These are phyloP conservation scores for Fraxinus xanthoxyloides DNA, from an alignment of 305 asterid species.

Conservation along the genomic window DNA sequence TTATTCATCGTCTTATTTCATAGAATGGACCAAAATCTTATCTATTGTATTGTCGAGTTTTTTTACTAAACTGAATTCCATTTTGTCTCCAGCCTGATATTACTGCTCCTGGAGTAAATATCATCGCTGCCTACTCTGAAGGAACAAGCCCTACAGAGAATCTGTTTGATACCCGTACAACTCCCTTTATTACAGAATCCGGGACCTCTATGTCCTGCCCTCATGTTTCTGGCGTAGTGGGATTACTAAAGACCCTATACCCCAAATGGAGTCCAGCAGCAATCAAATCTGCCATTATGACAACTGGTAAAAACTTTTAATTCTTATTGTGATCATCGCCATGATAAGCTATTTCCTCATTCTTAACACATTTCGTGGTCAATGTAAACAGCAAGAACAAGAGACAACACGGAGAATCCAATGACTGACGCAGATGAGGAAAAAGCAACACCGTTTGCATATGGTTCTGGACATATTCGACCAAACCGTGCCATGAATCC, in stretches of 20 bases:
- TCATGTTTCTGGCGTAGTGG: slow-evolving; percentile 67
- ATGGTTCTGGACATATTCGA: slow-evolving; percentile 62
- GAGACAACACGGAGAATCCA: slow-evolving; percentile 45
- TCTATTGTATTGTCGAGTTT: neutral
- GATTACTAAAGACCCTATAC: slow-evolving; percentile 55
- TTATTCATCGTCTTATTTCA: neutral
- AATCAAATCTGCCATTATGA: slow-evolving; percentile 66
- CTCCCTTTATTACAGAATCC: slow-evolving; percentile 35
- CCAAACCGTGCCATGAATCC: slow-evolving; percentile 75
- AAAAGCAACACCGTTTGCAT: slow-evolving; percentile 37
- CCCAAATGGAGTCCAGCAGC: slow-evolving; percentile 84
- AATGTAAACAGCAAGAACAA: slow-evolving; percentile 38
- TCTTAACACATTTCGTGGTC: neutral
- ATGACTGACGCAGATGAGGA: slow-evolving; percentile 23
- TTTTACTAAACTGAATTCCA: neutral
- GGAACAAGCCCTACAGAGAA: slow-evolving; percentile 27
- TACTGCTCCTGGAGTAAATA: slow-evolving; percentile 69
- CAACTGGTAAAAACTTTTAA: slow-evolving; percentile 33
- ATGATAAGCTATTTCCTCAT: neutral
- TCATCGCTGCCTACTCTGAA: slow-evolving; percentile 58
- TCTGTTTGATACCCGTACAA: slow-evolving; percentile 28
- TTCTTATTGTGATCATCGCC: neutral
- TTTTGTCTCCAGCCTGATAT: slow-evolving; percentile 51
- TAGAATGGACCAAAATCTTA: neutral
- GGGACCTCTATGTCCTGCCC: slow-evolving; percentile 94